Conservation (phyloP, 202 grass and related monocot genomes). For the Eragrostis tef region DNA sequence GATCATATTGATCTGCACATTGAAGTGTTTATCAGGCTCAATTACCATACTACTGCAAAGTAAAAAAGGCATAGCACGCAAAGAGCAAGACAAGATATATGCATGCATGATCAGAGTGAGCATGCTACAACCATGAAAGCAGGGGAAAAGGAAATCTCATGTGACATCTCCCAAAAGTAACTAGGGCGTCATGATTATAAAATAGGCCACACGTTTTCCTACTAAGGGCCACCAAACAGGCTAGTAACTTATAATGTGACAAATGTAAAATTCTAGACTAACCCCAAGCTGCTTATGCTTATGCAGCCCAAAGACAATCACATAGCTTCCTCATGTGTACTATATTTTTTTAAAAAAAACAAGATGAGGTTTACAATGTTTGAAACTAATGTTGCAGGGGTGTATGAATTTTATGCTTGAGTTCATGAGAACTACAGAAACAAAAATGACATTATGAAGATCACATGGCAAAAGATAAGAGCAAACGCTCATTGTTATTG, state of each 20-base stretch:
- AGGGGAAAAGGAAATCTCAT: conserved; percentile 14
- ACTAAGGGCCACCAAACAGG: background rate
- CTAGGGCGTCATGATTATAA: background rate
- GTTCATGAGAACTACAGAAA: background rate
- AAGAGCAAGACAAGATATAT: background rate
- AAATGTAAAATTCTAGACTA: background rate
- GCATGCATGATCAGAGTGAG: background rate
- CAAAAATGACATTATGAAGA: background rate
- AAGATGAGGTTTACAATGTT: background rate
- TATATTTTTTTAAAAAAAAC: background rate
- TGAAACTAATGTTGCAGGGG: background rate
- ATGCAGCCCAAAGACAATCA: background rate
- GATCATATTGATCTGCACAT: conserved; percentile 79
- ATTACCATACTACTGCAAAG: conserved; percentile 25
- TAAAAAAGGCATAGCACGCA: conserved; percentile 7
- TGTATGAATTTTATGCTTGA: conserved; percentile 15
- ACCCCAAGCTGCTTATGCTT: background rate
- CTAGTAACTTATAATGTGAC: background rate
- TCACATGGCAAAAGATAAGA: conserved; percentile 31
- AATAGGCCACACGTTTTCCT: conserved; percentile 17
- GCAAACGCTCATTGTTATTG: background rate
- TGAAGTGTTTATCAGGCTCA: conserved; percentile 35
- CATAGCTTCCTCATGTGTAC: too few relatives aligned
- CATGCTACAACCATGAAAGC: background rate
- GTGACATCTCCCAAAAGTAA: conserved; percentile 25